Conservation (phyloP, 495 filamentous ascomycete genomes). For the Trichoderma gamsii region DNA sequence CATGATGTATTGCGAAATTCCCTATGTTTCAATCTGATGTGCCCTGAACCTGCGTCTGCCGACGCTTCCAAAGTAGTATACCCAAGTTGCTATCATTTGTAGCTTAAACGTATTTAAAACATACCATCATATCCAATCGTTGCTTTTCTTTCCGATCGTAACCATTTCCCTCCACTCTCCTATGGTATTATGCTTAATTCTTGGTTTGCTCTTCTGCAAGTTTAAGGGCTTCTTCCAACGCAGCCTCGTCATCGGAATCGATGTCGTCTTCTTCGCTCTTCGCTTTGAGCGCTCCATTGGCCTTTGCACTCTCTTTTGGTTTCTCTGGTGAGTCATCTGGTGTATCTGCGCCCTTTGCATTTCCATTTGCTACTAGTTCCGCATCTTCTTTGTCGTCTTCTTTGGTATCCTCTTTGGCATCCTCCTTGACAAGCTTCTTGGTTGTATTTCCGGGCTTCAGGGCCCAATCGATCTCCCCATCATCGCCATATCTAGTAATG, state of each 20-base stretch:
- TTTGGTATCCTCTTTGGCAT: constrained; percentile 22
- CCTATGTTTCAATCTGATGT: constrained; percentile 1
- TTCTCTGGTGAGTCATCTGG: not conserved
- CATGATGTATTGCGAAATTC: not conserved
- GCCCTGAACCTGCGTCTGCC: not conserved
- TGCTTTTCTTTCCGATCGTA: constrained; percentile 10
- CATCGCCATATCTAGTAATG: constrained; percentile 63
- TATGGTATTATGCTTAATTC: constrained; percentile 16
- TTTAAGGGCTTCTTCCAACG: constrained; percentile 22
- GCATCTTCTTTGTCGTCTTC: constrained; percentile 17
- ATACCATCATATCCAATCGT: constrained; percentile 9
- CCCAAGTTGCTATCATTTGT: constrained; percentile 1
- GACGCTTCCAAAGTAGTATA: not conserved
- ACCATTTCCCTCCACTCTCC: not conserved
- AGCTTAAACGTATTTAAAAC: not conserved
- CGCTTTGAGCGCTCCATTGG: not conserved
- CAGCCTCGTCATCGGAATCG: constrained; percentile 17
- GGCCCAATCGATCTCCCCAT: constrained; percentile 81
- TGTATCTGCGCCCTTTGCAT: not conserved
- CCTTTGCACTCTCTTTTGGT: not conserved
- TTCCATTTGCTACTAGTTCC: constrained; percentile 17
- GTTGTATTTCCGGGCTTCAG: constrained; percentile 42
- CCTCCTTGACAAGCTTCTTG: constrained; percentile 20
- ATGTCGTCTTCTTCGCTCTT: constrained; percentile 20
- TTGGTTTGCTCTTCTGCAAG: constrained; percentile 3